A percentile compares a stretch with the other conserved stretches of the same genome.
Evolutionary conservation across 257 asterid genomes (phyloP).

Genomic region (Pogostemon cablin): DNA sequence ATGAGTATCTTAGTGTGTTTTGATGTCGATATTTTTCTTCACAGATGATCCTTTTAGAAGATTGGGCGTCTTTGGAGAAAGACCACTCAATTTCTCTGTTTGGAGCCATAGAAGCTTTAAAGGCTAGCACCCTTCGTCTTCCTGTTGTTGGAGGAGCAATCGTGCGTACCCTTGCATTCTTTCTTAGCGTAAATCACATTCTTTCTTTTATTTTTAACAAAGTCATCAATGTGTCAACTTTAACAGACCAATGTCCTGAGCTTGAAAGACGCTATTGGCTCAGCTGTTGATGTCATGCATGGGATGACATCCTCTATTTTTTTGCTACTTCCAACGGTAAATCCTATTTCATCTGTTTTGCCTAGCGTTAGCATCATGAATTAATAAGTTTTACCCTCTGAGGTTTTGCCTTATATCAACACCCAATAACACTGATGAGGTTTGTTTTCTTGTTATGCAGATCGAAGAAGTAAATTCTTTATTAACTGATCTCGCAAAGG

Average conservation of each 20-base stretch:
- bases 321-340: conserved; percentile 62
- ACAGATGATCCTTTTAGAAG: conserved; percentile 68
- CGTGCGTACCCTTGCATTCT: conserved; percentile 44
- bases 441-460: conserved; percentile 39
- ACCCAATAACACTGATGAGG: background rate
- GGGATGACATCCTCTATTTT: conserved; percentile 63
- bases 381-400: too few species aligned
- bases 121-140: conserved; percentile 93
- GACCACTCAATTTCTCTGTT: conserved; percentile 71
- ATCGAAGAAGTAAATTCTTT: conserved; percentile 62
- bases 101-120: conserved; percentile 90
- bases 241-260: conserved; percentile 66
- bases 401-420: too few species aligned
- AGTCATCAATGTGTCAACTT: conserved; percentile 21
- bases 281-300: conserved; percentile 85
- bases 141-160: conserved; percentile 85
- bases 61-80: conserved; percentile 76
- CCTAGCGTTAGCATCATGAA: too few species aligned
- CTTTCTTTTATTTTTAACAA: conserved; percentile 15
- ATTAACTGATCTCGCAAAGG: conserved; percentile 63
- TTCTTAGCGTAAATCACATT: background rate
- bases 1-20: conserved; percentile 13
- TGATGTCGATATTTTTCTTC: conserved; percentile 24
- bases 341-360: conserved; percentile 5
- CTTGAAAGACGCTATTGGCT: conserved; percentile 82